Evolutionary conservation across 139 green algal species (phyloP).

Genomic region (Chlorella vulgaris): DNA sequence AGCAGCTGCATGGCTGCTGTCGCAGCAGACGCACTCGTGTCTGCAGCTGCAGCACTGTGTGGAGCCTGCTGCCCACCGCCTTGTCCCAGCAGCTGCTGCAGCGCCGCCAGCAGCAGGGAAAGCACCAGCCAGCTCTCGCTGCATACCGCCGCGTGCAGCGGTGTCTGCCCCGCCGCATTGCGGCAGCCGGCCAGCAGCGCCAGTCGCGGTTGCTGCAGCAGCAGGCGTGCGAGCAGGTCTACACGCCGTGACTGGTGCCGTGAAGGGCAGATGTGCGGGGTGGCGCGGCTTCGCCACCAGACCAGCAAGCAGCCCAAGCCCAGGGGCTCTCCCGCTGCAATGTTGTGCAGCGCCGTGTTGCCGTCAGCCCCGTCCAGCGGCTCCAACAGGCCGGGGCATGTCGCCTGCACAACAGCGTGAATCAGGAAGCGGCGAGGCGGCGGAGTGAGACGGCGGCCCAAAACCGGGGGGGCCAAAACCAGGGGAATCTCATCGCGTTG

Average conservation of each 20-base stretch:
- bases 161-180: constrained; percentile 4
- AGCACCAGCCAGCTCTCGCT: constrained; percentile 9
- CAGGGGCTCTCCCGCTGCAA: constrained; percentile 3
- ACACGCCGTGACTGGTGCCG: background rate
- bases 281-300: background rate
- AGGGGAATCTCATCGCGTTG: too few species aligned
- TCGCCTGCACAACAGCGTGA: background rate
- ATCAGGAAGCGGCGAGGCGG: background rate
- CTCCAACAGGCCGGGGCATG: background rate
- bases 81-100: background rate
- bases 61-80: background rate
- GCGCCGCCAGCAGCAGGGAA: constrained; percentile 6
- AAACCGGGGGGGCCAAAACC: too few species aligned
- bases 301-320: constrained; percentile 32
- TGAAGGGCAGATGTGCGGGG: background rate
- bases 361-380: background rate
- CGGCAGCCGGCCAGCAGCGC: constrained; percentile 1
- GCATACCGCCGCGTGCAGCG: constrained; percentile 9
- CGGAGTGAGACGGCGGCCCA: too few species aligned
- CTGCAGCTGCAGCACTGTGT: background rate
- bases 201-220: constrained; percentile 2
- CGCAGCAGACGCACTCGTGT: background rate
- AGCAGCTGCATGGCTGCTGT: constrained; percentile 14
- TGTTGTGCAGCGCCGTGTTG: constrained; percentile 20
- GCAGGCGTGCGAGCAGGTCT: constrained; percentile 17